phyloP scores from a whole-genome alignment of 208 protist genomes.

The Crithidia fasciculata region DNA sequence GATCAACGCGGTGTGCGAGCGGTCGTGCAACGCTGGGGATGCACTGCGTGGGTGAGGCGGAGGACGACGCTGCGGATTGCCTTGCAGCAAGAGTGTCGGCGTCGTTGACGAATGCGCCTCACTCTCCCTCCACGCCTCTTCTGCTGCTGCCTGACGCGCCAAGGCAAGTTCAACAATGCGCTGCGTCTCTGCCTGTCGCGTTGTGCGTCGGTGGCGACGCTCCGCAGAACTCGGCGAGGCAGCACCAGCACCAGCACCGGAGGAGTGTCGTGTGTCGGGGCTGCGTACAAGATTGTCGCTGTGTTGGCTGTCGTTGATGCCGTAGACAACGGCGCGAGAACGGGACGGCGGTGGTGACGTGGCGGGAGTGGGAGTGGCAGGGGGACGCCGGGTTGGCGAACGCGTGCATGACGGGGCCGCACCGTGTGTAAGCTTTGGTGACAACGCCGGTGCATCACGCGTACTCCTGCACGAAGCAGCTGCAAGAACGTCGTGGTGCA shows the following conservation, averaged over 20 bases:
- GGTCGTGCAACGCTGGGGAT: not conserved
- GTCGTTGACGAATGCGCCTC: not conserved
- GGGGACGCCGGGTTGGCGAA: no score
- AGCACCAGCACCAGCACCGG: not conserved
- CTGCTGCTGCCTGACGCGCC: slow-evolving; percentile 13
- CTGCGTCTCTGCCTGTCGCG: slow-evolving; percentile 9
- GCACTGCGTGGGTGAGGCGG: not conserved
- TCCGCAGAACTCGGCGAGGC: not conserved
- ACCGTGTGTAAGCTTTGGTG: no score
- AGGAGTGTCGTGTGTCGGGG: not conserved
- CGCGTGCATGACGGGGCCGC: no score
- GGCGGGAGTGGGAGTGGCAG: not conserved
- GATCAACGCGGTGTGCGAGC: not conserved
- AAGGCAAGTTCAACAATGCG: slow-evolving; percentile 15
- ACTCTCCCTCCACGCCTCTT: slow-evolving; percentile 26
- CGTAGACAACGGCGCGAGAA: not conserved
- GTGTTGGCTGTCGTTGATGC: not conserved
- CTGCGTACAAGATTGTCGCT: slow-evolving; percentile 19
- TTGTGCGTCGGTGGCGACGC: slow-evolving; percentile 1
- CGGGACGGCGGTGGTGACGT: not conserved
- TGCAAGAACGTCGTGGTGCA: no score
- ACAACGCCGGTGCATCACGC: no score
- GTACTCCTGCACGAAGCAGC: no score
- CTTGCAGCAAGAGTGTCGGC: no score
- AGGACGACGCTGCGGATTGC: not conserved